Evolutionary conservation across 805 yeast species (phyloP).

Genomic region (Wickerhamiella lipophila): DNA sequence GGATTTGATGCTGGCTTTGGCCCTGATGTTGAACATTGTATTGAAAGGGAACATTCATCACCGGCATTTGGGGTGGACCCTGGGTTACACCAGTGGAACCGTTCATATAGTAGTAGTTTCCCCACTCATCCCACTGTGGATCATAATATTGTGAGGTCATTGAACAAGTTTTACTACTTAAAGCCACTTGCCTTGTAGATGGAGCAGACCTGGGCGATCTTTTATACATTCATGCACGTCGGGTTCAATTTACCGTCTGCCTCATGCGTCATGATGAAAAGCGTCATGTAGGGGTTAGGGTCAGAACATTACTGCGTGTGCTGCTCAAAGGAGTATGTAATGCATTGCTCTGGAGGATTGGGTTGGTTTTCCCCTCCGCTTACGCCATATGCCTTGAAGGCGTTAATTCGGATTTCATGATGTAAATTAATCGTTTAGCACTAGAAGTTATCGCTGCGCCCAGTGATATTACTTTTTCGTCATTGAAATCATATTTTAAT

Average conservation of each 20-base stretch:
- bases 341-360: neutral
- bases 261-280: constrained; percentile 8
- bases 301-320: neutral
- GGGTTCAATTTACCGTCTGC: neutral
- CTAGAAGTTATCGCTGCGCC: too few relatives aligned
- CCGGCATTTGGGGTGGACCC: neutral
- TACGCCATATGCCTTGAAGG: too few relatives aligned
- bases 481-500: too few relatives aligned
- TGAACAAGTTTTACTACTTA: constrained; percentile 2
- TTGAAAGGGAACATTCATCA: too few relatives aligned
- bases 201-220: neutral
- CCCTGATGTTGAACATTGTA: neutral
- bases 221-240: constrained; percentile 5
- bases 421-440: too few relatives aligned
- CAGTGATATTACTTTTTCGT: too few relatives aligned
- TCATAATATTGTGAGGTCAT: constrained; percentile 5
- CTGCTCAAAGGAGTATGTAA: neutral
- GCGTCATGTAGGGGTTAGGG: constrained; percentile 2
- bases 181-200: neutral
- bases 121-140: constrained; percentile 2
- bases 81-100: neutral
- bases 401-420: too few relatives aligned
- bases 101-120: neutral
- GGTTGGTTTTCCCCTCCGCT: too few relatives aligned
- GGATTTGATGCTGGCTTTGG: constrained; percentile 14